These are phyloP conservation scores for Cymbopogon flexuosus DNA, from an alignment of 202 grass and related monocot species.

Conservation along the genomic window DNA sequence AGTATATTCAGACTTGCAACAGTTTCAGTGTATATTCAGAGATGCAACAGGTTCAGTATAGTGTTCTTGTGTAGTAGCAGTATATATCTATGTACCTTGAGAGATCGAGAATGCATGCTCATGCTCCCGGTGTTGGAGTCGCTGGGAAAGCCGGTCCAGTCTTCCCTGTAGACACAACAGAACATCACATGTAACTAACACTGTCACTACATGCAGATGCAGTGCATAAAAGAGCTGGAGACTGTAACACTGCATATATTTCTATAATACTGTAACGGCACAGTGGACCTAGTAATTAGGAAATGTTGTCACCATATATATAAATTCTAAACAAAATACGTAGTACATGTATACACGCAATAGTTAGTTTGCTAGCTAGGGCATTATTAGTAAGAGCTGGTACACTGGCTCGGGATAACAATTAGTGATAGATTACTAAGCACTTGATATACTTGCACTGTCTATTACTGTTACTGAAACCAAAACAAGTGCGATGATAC, in stretches of 20 bases:
- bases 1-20: background rate
- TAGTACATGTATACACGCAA: background rate
- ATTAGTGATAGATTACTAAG: background rate
- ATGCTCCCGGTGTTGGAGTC: slow-evolving; percentile 45
- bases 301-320: background rate
- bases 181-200: background rate
- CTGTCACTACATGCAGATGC: background rate
- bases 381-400: background rate
- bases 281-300: background rate
- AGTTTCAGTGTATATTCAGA: background rate
- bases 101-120: slow-evolving; percentile 40
- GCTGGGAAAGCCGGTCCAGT: slow-evolving; percentile 42
- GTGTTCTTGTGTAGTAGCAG: background rate
- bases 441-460: background rate
- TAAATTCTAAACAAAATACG: background rate
- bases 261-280: background rate
- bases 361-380: background rate
- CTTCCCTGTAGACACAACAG: slow-evolving; percentile 32
- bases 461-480: background rate
- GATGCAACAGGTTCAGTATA: background rate
- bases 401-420: background rate
- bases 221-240: background rate
- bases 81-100: slow-evolving; percentile 37
- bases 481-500: background rate
- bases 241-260: background rate